Percentiles rank a stretch among this genome's conserved stretches.
Evolutionary conservation across 2,329 filamentous ascomycete genomes (phyloP).

Genomic region (Penicillium polonicum): DNA sequence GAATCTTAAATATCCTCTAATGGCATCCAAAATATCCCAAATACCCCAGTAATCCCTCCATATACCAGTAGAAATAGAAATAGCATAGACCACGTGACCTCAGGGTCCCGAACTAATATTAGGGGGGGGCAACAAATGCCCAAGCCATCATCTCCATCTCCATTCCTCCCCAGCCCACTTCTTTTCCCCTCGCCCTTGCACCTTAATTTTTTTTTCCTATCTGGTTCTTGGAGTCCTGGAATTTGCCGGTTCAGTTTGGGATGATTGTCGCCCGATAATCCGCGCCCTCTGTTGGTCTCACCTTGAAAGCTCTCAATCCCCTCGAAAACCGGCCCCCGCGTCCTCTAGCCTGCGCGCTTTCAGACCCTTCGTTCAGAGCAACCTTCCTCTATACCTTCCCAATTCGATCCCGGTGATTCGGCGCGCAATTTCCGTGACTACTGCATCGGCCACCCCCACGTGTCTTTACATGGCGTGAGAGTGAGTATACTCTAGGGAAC

Average conservation of each 20-base stretch:
- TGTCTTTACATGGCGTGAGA: constrained; percentile 23
- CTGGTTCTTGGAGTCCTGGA: not conserved
- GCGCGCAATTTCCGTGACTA: not conserved
- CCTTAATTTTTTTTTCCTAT: constrained; percentile 13
- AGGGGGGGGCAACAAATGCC: constrained; percentile 32
- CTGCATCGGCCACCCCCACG: constrained; percentile 2
- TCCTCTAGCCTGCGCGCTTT: constrained; percentile 16
- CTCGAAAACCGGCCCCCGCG: constrained; percentile 16
- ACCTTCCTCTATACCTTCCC: not conserved
- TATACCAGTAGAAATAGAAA: not conserved
- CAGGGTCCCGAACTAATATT: constrained; percentile 13
- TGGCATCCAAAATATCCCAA: not conserved
- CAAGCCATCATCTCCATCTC: constrained; percentile 27
- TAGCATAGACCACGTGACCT: constrained; percentile 13
- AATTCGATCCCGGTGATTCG: not conserved
- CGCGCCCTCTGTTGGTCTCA: constrained; percentile 9
- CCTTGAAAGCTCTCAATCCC: constrained; percentile 15
- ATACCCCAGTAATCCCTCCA: too few relatives aligned
- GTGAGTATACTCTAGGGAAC: constrained; percentile 17
- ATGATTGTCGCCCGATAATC: constrained; percentile 5
- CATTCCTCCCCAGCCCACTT: constrained; percentile 22
- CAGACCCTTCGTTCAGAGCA: constrained; percentile 1
- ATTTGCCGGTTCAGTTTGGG: constrained; percentile 1
- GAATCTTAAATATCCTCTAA: not conserved
- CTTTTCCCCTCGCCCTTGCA: constrained; percentile 18